A percentile compares a stretch with the other conserved stretches of the same genome.
Evolutionary conservation across 2,329 filamentous ascomycete genomes (phyloP).

Genomic region (Claviceps citrina): DNA sequence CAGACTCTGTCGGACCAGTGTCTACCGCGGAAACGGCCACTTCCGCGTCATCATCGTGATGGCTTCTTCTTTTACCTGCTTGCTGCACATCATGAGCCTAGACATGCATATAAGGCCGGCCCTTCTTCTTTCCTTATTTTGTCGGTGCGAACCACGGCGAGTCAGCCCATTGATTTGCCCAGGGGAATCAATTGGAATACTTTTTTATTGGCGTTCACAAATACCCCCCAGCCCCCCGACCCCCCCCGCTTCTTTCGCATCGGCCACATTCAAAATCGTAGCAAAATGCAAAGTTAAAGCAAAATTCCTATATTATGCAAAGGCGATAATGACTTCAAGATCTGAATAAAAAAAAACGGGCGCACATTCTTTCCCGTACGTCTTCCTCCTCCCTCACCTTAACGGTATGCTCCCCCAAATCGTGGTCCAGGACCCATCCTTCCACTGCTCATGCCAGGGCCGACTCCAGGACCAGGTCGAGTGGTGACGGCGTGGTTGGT

Average conservation of each 20-base stretch:
- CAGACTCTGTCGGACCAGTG: neutral
- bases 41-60: too few species aligned
- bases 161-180: neutral
- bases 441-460: constrained; percentile 44
- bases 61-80: neutral
- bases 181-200: neutral
- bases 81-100: neutral
- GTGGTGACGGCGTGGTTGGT: constrained; percentile 85
- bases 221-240: neutral
- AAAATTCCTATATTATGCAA: constrained; percentile 10
- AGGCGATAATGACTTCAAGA: constrained; percentile 8
- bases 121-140: neutral
- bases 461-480: constrained; percentile 70
- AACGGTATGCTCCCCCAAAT: constrained; percentile 45
- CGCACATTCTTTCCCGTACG: neutral
- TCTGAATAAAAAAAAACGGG: constrained; percentile 5
- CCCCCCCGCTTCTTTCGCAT: too few species aligned
- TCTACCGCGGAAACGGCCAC: neutral
- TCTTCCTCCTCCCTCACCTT: constrained; percentile 14
- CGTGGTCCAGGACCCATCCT: constrained; percentile 40
- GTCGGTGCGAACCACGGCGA: too few species aligned
- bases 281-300: constrained; percentile 6
- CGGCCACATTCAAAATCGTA: neutral
- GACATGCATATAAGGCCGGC: neutral
- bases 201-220: neutral